These are phyloP conservation scores for Podila clonocystis DNA, from an alignment of 192 early-diverging fungal species.

Conservation along the genomic window DNA sequence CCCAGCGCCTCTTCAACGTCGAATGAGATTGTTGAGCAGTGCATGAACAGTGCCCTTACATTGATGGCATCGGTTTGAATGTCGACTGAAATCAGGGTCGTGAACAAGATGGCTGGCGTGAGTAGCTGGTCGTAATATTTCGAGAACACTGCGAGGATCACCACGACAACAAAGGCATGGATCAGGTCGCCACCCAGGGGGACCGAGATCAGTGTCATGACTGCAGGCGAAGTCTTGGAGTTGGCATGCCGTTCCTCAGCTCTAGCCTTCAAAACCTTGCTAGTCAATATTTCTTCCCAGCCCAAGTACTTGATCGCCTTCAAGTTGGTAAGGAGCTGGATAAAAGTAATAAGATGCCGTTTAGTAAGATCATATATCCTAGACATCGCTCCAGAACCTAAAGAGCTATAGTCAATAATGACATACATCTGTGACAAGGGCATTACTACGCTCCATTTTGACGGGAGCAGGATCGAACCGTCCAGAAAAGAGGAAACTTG, in stretches of 20 bases:
- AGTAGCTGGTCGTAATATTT: conserved; percentile 24
- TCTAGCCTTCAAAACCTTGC: conserved; percentile 24
- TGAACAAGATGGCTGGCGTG: conserved; percentile 38
- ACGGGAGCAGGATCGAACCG: conserved; percentile 30
- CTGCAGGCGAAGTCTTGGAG: conserved; percentile 37
- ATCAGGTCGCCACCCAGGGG: conserved; percentile 46
- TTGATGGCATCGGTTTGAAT: conserved; percentile 45
- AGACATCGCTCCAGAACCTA: background rate
- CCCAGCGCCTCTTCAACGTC: no score
- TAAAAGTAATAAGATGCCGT: background rate
- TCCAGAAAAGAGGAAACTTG: conserved; percentile 50
- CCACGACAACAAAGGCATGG: conserved; percentile 36
- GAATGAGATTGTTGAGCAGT: background rate
- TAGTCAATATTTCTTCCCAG: conserved; percentile 41
- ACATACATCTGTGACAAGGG: conserved; percentile 43
- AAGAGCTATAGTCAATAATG: background rate
- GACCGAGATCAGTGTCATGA: conserved; percentile 48
- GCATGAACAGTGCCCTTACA: conserved; percentile 3
- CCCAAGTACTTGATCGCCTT: conserved; percentile 42
- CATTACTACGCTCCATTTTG: conserved; percentile 35
- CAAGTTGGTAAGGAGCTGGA: conserved; percentile 38
- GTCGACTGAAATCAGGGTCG: conserved; percentile 33
- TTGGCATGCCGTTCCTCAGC: conserved; percentile 25
- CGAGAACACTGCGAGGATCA: conserved; percentile 23
- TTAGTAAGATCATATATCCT: background rate